These are phyloP conservation scores for Aspergillus pseudonomiae DNA, from an alignment of 2,329 filamentous ascomycete genomes.

Conservation along the genomic window DNA sequence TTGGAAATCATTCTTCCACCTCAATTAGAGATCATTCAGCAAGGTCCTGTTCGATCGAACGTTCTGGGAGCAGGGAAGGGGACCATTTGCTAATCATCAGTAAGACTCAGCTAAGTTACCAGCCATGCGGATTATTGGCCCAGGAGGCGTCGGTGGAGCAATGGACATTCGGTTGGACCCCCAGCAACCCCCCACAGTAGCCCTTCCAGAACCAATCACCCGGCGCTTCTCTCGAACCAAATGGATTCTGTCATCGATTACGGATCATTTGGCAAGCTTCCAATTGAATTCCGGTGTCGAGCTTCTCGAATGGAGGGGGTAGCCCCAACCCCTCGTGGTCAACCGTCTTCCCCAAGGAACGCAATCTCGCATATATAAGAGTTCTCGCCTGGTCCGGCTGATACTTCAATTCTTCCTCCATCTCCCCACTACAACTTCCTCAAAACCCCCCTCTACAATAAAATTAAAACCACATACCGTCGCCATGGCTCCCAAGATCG, in stretches of 20 bases:
- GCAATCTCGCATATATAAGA: background rate
- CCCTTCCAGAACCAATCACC: constrained; percentile 8
- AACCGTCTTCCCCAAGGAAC: background rate
- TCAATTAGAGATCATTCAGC: constrained; percentile 16
- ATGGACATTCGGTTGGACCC: background rate
- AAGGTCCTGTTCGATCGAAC: constrained; percentile 1
- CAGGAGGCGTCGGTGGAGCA: background rate
- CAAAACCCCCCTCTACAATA: background rate
- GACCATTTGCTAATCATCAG: constrained; percentile 38
- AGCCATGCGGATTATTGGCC: constrained; percentile 3
- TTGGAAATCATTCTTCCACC: background rate
- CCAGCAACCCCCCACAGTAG: constrained; percentile 2
- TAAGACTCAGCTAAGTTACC: constrained; percentile 33
- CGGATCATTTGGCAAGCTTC: constrained; percentile 13
- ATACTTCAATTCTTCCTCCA: background rate
- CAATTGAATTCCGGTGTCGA: background rate
- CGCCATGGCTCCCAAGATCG: constrained; percentile 86
- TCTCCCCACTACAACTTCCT: background rate
- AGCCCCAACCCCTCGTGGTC: background rate
- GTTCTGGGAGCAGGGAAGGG: background rate
- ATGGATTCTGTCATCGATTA: constrained; percentile 31
- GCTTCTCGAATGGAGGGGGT: background rate
- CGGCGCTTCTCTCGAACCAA: background rate
- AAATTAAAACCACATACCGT: constrained; percentile 16
- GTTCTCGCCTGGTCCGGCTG: background rate